phyloP scores from a whole-genome alignment of 495 filamentous ascomycete species.

The Neurospora sublineolata region DNA sequence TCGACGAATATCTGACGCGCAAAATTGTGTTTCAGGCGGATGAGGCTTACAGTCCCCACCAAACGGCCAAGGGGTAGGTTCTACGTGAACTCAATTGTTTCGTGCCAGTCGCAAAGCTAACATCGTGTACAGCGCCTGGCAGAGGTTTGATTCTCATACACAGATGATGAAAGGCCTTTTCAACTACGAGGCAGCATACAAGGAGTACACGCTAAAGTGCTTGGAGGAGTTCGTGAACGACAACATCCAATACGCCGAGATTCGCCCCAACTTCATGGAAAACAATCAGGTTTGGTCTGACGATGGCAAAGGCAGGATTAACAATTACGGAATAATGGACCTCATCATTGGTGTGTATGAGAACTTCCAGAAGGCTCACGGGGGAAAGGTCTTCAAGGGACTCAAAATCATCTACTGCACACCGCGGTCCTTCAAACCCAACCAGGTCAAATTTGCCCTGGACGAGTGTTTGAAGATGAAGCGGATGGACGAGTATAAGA shows the following conservation, averaged over 20 bases:
- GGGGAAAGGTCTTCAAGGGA: slow-evolving; percentile 22
- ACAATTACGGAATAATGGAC: slow-evolving; percentile 39
- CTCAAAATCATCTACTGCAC: slow-evolving; percentile 44
- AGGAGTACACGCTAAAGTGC: slow-evolving; percentile 33
- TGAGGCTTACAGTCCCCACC: slow-evolving; percentile 29
- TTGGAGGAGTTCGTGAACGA: slow-evolving; percentile 40
- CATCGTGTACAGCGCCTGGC: slow-evolving; percentile 34
- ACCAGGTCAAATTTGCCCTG: slow-evolving; percentile 52
- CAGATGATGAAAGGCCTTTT: slow-evolving; percentile 52
- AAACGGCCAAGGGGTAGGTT: slow-evolving; percentile 29
- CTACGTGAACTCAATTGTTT: background rate
- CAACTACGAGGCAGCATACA: slow-evolving; percentile 42
- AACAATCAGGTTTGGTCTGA: slow-evolving; percentile 40
- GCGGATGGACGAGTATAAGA: slow-evolving; percentile 54
- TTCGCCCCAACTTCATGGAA: slow-evolving; percentile 46
- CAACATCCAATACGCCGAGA: slow-evolving; percentile 48
- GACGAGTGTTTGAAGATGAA: slow-evolving; percentile 72
- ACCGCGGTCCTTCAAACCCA: slow-evolving; percentile 44
- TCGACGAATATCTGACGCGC: slow-evolving; percentile 32
- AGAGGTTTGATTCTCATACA: slow-evolving; percentile 42
- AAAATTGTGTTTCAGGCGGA: slow-evolving; percentile 40
- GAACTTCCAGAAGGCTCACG: slow-evolving; percentile 28
- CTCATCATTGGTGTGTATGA: slow-evolving; percentile 39
- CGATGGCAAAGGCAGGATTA: slow-evolving; percentile 27
- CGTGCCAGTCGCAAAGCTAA: background rate